These are phyloP conservation scores for Pterula multifida DNA, from an alignment of 1,284 basidiomycete species.

Conservation along the genomic window DNA sequence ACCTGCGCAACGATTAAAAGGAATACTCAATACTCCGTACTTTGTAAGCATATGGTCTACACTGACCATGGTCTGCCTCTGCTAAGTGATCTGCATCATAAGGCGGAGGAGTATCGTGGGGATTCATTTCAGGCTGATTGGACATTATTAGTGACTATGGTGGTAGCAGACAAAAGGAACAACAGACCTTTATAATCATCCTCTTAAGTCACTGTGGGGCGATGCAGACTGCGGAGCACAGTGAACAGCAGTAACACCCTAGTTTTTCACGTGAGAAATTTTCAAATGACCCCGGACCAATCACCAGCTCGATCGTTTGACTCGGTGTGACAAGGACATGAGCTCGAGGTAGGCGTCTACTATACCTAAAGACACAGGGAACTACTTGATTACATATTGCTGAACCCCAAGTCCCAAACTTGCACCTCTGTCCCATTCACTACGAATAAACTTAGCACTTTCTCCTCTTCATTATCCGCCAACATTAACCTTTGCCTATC, in stretches of 20 bases:
- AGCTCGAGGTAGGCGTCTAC: no score
- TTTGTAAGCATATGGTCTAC: constrained; percentile 6
- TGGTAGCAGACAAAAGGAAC: background rate
- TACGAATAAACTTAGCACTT: constrained; percentile 24
- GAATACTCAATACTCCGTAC: background rate
- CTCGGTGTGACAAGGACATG: no score
- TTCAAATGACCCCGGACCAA: no score
- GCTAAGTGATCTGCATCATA: constrained; percentile 25
- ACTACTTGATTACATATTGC: background rate
- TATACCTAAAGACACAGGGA: background rate
- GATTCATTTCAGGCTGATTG: constrained; percentile 1
- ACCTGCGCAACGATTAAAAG: background rate
- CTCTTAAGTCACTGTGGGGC: background rate
- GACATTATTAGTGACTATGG: background rate
- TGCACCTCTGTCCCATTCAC: constrained; percentile 23
- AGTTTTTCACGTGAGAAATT: no score
- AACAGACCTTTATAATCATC: background rate
- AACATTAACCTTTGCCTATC: constrained; percentile 22
- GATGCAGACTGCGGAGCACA: background rate
- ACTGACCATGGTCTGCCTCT: constrained; percentile 13
- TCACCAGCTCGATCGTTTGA: no score
- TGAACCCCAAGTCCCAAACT: constrained; percentile 19
- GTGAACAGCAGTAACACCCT: background rate
- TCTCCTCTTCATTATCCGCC: constrained; percentile 13
- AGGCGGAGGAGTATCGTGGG: constrained; percentile 16